Evolutionary conservation across 306 rosid species (phyloP), one percentile per base, ranked within the genome.

Genomic region (Hippophae gyantsensis): DNA sequence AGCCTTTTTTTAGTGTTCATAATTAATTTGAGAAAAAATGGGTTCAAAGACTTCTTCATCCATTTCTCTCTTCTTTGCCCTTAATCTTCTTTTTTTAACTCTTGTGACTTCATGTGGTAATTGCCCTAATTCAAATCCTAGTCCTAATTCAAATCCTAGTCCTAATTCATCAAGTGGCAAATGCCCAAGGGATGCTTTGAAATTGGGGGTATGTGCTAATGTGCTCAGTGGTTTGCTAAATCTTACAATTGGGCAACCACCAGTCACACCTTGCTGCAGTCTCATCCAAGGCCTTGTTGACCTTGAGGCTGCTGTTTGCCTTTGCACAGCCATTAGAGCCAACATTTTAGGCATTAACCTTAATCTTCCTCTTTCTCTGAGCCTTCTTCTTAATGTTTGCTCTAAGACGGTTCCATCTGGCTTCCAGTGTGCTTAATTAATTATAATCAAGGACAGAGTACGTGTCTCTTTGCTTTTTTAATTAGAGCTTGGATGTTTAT

Each of bases 221-320:
- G 4, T 82, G 62, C 51, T 82, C 56, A 57, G 45, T 44, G 78
- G 74, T 13, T 66, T 79, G 69, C 53, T 73, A 0, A 66, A 79
- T 26, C 62, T 73, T 11, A 3, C 69, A 4, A 74, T 79, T 7
- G 89, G 85, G 0, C 68, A 62, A 25, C 78, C 88, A 18, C 72
- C 85, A 50, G 71, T 56, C 54, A 54, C 52, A 6, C 83, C 85
- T 48, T 83, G 89, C 52, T 83, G 89, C 58, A 7, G 48, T 10
- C 83, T 79, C 57, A 7, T 79, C 38, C 0, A 71, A 0, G 81
- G 77, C 9, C 81, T 83, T 1, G 89, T 7, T 43, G 66, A 83
- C 70, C 81, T 83, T 56, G 89, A 83, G 54, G 89, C 89, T 7
- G 83, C 89, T 8, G 71, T 71, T 9, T 83, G 89, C 65, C 89